A percentile compares a stretch with the other conserved stretches of the same genome.
Evolutionary conservation across 108 stramenopile species (phyloP).

Genomic region (Skeletonema marinoi): DNA sequence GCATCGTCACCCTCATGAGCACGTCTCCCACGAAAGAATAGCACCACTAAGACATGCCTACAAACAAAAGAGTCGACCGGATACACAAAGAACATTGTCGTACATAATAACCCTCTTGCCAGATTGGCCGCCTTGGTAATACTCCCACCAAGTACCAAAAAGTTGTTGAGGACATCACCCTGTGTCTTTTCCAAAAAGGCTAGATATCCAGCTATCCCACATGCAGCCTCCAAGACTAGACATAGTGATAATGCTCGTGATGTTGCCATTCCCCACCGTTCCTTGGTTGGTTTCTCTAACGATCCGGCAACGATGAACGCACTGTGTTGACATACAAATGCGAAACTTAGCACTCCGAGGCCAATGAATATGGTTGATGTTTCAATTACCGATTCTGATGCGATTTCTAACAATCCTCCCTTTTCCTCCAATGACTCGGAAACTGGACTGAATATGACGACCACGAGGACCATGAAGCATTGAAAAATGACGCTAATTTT

Average conservation of each 20-base stretch:
- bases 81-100: conserved; percentile 59
- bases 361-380: conserved; percentile 39
- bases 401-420: conserved; percentile 33
- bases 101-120: conserved; percentile 39
- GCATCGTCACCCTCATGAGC: conserved; percentile 70
- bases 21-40: conserved; percentile 50
- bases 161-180: conserved; percentile 80
- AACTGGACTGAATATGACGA: conserved; percentile 41
- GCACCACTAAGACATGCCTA: conserved; percentile 49
- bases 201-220: conserved; percentile 38
- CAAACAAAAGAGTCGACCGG: conserved; percentile 56
- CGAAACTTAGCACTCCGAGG: conserved; percentile 42
- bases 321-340: conserved; percentile 54
- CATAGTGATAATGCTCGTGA: conserved; percentile 32
- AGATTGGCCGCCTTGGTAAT: conserved; percentile 46
- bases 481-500: conserved; percentile 37
- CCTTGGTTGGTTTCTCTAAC: conserved; percentile 35
- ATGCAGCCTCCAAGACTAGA: conserved; percentile 32
- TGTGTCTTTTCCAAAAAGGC: conserved; percentile 48
- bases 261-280: conserved; percentile 48
- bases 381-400: conserved; percentile 24
- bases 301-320: conserved; percentile 51
- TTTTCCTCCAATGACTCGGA: conserved; percentile 15
- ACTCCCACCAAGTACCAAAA: conserved; percentile 32
- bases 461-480: conserved; percentile 26